Conservation (phyloP, 176 grass and related monocot species). For the Zizania latifolia region DNA sequence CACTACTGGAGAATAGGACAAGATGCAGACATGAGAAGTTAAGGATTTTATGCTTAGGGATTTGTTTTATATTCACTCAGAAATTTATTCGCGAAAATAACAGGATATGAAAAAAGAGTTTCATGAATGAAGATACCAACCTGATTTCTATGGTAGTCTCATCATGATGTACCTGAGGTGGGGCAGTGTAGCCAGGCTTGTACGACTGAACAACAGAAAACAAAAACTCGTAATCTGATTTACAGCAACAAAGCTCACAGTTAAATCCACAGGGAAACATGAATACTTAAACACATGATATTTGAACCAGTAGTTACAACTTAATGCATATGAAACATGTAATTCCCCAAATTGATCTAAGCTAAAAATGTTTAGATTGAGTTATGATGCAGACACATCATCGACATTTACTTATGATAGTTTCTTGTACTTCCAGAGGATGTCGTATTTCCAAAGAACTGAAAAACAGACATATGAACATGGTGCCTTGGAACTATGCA, state of each 20-base stretch:
- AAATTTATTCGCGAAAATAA: constrained; percentile 10
- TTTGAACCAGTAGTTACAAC: background rate
- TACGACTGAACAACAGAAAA: constrained; percentile 61
- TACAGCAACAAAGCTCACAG: constrained; percentile 9
- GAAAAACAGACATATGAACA: background rate
- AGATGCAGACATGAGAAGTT: background rate
- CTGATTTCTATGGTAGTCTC: constrained; percentile 90
- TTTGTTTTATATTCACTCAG: background rate
- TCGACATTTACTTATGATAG: background rate
- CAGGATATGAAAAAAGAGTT: constrained; percentile 12
- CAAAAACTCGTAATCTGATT: constrained; percentile 33
- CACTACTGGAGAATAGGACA: constrained; percentile 32
- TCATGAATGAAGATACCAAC: constrained; percentile 27
- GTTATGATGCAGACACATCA: background rate
- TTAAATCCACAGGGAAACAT: constrained; percentile 25
- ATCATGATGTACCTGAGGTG: constrained; percentile 49
- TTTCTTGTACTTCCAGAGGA: background rate
- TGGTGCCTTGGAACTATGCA: too few species aligned
- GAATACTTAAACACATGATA: background rate
- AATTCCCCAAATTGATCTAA: background rate
- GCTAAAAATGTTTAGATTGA: background rate
- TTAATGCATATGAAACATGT: background rate
- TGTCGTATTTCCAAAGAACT: background rate
- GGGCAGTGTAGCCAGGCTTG: constrained; percentile 78
- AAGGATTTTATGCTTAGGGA: constrained; percentile 9